A percentile compares a stretch with the other conserved stretches of the same genome.
phyloP scores from a whole-genome alignment of 306 rosid genomes.

The Lathyrus oleraceus region DNA sequence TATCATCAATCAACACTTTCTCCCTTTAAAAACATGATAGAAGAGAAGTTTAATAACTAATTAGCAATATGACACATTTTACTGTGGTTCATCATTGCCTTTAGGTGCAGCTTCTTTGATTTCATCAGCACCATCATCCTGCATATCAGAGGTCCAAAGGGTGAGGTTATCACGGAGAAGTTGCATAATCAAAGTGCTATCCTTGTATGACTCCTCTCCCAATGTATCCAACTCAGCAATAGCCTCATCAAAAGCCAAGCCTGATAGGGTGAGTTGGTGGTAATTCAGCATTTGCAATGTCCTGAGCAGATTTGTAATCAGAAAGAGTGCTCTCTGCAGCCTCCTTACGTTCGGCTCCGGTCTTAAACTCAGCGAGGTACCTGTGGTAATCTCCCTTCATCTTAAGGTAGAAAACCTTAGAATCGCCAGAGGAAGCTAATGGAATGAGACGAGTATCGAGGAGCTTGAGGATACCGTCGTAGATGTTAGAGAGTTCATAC shows the following conservation, averaged over 20 bases:
- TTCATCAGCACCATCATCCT: constrained; percentile 97
- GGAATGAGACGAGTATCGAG: constrained; percentile 96
- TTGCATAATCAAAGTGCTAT: constrained; percentile 99
- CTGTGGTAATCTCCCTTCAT: constrained; percentile 99
- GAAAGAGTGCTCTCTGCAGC: constrained; percentile 98
- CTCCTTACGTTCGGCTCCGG: constrained; percentile 95
- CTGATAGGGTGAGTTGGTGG: constrained; percentile 98
- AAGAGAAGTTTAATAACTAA: constrained; percentile 68
- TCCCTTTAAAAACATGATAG: constrained; percentile 68
- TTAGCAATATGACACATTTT: constrained; percentile 39
- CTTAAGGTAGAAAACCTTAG: constrained; percentile 96
- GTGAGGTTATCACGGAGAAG: constrained; percentile 99
- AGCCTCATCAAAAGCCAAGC: constrained; percentile 98
- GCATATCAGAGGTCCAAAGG: constrained; percentile 99
- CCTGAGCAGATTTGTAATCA: constrained; percentile 98
- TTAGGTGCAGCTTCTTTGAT: constrained; percentile 89
- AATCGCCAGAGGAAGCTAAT: constrained; percentile 81
- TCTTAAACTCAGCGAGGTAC: constrained; percentile 96
- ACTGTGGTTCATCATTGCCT: constrained; percentile 56
- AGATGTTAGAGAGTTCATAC: constrained; percentile 82
- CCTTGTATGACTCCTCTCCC: constrained; percentile 98
- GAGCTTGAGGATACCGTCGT: constrained; percentile 93
- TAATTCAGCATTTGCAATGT: constrained; percentile 84
- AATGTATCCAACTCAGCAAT: constrained; percentile 96
- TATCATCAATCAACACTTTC: constrained; percentile 62